Evolutionary conservation across 257 asterid genomes (phyloP), one percentile per base, ranked within the genome.

Genomic region (Solanum medicagineum): DNA sequence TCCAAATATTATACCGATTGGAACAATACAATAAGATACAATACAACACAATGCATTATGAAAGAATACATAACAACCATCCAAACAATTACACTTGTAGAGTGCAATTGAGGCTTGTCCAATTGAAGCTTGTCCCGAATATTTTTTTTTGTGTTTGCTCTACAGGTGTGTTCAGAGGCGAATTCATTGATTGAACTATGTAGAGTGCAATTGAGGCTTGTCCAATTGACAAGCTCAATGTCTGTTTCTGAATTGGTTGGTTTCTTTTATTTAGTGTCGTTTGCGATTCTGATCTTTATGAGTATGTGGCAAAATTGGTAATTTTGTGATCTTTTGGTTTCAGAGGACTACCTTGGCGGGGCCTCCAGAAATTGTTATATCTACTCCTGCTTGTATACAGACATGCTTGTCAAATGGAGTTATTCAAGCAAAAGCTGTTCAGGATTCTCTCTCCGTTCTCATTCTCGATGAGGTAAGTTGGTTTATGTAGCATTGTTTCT

Each of bases 381-480:
- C 98, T 44, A 95, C 99, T 69, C 99, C 98, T 84, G 96, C 99
- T 80, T 94, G 99, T 84, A 83, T 93, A 54, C 92, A 92, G 56
- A 84, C 94, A 32, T 94, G 98, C 91, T 87, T 95, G 89, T 86
- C 87, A 12, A 91, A 84, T 24, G 91, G 94, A 69, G 74, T 89
- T 83, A 91, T 95, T 89, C 94, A 88, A 89, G 89, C 92, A 68
- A 89, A 89, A 86, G 93, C 93, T 88, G 90, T 97, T 87, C 93
- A 94, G 71, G 95, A 92, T 83, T 95, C 99, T 81, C 97, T 97
- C 62, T 92, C 98, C 26, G 84, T 91, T 89, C 94, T 97, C 75
- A 87, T 97, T 87, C 98, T 97, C 13, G 99, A 97, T 63, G 99
- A 97, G 99, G 98, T 97, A 74, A 85, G 92, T 59, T 51, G 15